These are phyloP conservation scores for Termitomyces heimii DNA, from an alignment of 768 basidiomycete genomes.

Conservation along the genomic window DNA sequence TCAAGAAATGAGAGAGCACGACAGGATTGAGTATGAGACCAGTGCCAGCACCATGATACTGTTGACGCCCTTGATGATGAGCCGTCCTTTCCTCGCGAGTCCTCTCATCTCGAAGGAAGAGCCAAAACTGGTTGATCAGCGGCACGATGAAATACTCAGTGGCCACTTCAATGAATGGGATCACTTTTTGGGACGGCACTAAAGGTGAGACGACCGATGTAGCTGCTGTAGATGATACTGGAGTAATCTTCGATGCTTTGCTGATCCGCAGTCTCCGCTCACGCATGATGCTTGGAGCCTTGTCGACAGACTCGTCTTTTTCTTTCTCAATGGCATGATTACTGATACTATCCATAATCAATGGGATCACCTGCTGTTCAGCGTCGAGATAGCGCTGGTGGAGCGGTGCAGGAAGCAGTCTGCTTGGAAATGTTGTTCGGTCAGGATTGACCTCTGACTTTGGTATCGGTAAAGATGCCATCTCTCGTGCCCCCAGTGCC, in stretches of 20 bases:
- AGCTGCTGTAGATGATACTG: conserved; percentile 23
- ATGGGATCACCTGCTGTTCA: conserved; percentile 41
- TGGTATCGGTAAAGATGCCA: conserved; percentile 46
- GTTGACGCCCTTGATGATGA: conserved; percentile 42
- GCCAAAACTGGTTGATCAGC: conserved; percentile 91
- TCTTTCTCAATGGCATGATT: conserved; percentile 56
- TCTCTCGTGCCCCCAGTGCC: conserved; percentile 79
- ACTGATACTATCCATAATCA: conserved; percentile 59
- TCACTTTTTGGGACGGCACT: conserved; percentile 13
- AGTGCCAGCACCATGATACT: conserved; percentile 70
- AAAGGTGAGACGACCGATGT: neutral
- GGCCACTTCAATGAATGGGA: conserved; percentile 64
- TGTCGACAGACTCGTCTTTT: conserved; percentile 45
- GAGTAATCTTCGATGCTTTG: conserved; percentile 38
- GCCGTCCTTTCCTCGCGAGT: conserved; percentile 67
- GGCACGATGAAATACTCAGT: conserved; percentile 88
- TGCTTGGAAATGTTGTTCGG: conserved; percentile 69
- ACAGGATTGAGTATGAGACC: conserved; percentile 79
- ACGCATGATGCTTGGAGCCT: conserved; percentile 57
- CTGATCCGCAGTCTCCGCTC: conserved; percentile 71
- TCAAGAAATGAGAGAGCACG: conserved; percentile 69
- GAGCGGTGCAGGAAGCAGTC: conserved; percentile 62
- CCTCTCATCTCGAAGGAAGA: conserved; percentile 84
- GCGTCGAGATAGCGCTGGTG: conserved; percentile 62
- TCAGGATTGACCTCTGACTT: conserved; percentile 20